Evolutionary conservation across 768 basidiomycete species (phyloP).

Genomic region (Trametes cinnabarina): DNA sequence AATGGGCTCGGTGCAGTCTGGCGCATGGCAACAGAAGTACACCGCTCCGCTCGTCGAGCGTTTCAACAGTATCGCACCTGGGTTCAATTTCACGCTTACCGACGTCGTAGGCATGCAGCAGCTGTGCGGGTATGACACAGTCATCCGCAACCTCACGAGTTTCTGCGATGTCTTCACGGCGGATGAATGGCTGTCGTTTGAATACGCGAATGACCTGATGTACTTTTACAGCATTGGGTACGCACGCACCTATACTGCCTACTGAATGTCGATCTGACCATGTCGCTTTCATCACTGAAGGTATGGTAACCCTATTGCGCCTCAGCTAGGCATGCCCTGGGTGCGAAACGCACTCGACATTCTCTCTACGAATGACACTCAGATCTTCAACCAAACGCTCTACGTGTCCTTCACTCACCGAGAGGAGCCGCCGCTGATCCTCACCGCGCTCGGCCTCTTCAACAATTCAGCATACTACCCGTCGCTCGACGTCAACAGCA

Average conservation of each 20-base stretch:
- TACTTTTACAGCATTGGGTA: conserved; percentile 24
- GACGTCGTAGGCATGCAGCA: conserved; percentile 22
- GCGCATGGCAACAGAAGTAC: conserved; percentile 17
- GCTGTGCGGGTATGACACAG: conserved; percentile 23
- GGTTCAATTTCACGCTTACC: conserved; percentile 20
- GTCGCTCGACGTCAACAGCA: conserved; percentile 17
- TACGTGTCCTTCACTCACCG: conserved; percentile 23
- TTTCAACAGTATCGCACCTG: conserved; percentile 15
- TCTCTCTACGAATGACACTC: conserved; percentile 15
- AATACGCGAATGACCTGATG: conserved; percentile 24
- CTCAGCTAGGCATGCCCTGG: conserved; percentile 22
- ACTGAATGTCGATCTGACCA: no score
- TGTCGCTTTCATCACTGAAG: neutral
- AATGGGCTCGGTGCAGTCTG: conserved; percentile 16
- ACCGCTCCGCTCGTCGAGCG: conserved; percentile 20
- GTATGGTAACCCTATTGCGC: conserved; percentile 20
- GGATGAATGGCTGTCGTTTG: conserved; percentile 22
- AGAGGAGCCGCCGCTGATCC: conserved; percentile 22
- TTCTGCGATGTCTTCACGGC: conserved; percentile 19
- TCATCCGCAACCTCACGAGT: conserved; percentile 17
- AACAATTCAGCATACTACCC: conserved; percentile 22
- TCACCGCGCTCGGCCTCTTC: conserved; percentile 24
- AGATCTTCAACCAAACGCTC: conserved; percentile 16
- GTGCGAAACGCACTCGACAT: conserved; percentile 17
- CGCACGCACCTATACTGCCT: neutral